A percentile compares a stretch with the other conserved stretches of the same genome.
phyloP scores from a whole-genome alignment of 495 filamentous ascomycete species.

The Sordaria brevicollis region DNA sequence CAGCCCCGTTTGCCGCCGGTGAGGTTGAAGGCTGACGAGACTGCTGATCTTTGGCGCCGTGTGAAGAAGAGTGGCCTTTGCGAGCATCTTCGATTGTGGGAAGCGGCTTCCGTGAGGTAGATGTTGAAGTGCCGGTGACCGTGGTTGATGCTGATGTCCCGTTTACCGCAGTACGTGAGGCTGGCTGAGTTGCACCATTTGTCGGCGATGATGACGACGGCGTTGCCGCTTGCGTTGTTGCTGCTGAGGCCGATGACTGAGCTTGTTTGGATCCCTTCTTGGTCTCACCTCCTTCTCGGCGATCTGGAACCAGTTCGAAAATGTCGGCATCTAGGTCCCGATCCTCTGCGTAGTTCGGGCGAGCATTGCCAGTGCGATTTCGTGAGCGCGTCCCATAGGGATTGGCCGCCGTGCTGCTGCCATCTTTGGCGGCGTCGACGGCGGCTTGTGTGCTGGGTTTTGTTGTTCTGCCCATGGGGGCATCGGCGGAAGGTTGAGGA shows the following conservation, averaged over 20 bases:
- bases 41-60: slow-evolving; percentile 18
- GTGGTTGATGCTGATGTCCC: neutral
- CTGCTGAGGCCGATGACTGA: slow-evolving; percentile 18
- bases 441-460: slow-evolving; percentile 26
- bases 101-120: slow-evolving; percentile 18
- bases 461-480: slow-evolving; percentile 31
- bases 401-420: slow-evolving; percentile 36
- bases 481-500: slow-evolving; percentile 9
- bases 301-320: slow-evolving; percentile 39
- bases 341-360: slow-evolving; percentile 95
- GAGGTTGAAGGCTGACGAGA: slow-evolving; percentile 9
- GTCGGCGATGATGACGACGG: neutral
- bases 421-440: slow-evolving; percentile 27
- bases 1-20: slow-evolving; percentile 25
- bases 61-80: slow-evolving; percentile 9
- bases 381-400: slow-evolving; percentile 95
- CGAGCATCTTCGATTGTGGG: slow-evolving; percentile 21
- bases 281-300: slow-evolving; percentile 29
- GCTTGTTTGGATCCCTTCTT: slow-evolving; percentile 36
- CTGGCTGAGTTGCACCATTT: neutral
- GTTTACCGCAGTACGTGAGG: neutral
- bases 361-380: slow-evolving; percentile 68
- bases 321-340: slow-evolving; percentile 83
- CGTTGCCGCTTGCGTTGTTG: slow-evolving; percentile 1
- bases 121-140: neutral